phyloP scores from a whole-genome alignment of 139 green algal genomes.

The Chlamydomonas eustigma region DNA sequence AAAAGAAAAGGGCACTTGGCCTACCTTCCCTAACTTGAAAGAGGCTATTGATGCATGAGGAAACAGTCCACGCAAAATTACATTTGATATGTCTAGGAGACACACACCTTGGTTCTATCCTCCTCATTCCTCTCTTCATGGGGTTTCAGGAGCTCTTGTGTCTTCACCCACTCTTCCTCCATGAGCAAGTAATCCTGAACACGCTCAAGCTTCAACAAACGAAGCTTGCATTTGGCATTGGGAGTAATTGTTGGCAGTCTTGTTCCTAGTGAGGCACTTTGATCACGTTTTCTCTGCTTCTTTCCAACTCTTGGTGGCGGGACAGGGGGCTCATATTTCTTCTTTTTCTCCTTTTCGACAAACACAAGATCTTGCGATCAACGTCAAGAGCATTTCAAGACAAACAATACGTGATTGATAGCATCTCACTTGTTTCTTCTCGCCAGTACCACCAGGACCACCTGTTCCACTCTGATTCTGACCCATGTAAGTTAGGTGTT shows the following conservation, averaged over 20 bases:
- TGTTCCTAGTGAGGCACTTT: slow-evolving; percentile 58
- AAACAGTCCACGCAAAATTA: too few species aligned
- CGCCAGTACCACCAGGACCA: too few species aligned
- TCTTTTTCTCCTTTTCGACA: slow-evolving; percentile 93
- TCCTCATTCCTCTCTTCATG: slow-evolving; percentile 93
- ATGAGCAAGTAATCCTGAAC: slow-evolving; percentile 99
- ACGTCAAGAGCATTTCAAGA: too few species aligned
- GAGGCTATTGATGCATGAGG: too few species aligned
- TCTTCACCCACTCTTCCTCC: slow-evolving; percentile 98
- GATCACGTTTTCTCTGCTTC: slow-evolving; percentile 82
- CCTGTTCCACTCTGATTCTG: slow-evolving; percentile 9
- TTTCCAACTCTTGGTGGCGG: slow-evolving; percentile 89
- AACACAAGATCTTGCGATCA: too few species aligned
- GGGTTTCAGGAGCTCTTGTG: slow-evolving; percentile 88
- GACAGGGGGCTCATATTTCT: slow-evolving; percentile 93
- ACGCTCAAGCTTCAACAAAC: slow-evolving; percentile 95
- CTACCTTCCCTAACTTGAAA: too few species aligned
- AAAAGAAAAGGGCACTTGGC: not conserved
- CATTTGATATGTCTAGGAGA: too few species aligned
- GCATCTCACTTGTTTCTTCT: too few species aligned
- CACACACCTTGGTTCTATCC: slow-evolving; percentile 79
- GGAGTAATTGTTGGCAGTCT: slow-evolving; percentile 89
- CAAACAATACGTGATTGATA: too few species aligned
- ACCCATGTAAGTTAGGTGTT: slow-evolving; percentile 16
- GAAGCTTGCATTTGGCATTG: slow-evolving; percentile 92